Conservation (phyloP, 192 early-diverging fungal genomes). For the Geranomyces michiganensis region DNA sequence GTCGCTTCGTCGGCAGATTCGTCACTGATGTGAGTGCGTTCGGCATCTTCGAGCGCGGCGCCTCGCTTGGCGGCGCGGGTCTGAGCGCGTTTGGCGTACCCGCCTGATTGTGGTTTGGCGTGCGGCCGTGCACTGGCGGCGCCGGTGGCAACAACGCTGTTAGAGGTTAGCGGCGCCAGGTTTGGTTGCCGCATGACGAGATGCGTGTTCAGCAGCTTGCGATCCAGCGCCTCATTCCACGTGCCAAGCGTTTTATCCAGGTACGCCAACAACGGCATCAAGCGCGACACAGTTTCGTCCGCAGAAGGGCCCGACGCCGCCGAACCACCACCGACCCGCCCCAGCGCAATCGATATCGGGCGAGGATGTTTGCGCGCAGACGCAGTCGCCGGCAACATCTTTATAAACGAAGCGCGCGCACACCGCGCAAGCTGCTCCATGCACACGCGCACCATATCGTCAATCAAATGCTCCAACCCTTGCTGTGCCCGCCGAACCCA, state of each 20-base stretch:
- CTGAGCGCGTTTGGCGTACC: not conserved
- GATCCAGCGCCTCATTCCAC: constrained; percentile 46
- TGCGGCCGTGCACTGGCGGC: no score
- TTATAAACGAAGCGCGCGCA: not conserved
- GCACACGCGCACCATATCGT: constrained; percentile 49
- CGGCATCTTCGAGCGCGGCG: not conserved
- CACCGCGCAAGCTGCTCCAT: constrained; percentile 36
- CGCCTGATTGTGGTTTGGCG: no score
- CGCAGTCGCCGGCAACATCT: not conserved
- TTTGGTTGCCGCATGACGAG: constrained; percentile 9
- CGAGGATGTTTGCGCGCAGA: no score
- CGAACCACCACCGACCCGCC: no score
- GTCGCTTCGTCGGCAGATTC: not conserved
- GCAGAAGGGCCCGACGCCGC: no score
- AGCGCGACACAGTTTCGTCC: no score
- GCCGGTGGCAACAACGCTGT: not conserved
- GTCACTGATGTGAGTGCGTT: not conserved
- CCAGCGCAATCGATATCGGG: no score
- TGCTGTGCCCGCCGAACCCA: constrained; percentile 45
- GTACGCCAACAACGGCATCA: constrained; percentile 33
- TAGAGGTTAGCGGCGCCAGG: not conserved
- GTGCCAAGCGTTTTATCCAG: constrained; percentile 39
- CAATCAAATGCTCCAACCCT: constrained; percentile 33
- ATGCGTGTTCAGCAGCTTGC: constrained; percentile 32
- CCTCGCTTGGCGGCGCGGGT: constrained; percentile 2